Evolutionary conservation across 352 stramenopile species (phyloP).

Genomic region (Phytophthora megakarya): DNA sequence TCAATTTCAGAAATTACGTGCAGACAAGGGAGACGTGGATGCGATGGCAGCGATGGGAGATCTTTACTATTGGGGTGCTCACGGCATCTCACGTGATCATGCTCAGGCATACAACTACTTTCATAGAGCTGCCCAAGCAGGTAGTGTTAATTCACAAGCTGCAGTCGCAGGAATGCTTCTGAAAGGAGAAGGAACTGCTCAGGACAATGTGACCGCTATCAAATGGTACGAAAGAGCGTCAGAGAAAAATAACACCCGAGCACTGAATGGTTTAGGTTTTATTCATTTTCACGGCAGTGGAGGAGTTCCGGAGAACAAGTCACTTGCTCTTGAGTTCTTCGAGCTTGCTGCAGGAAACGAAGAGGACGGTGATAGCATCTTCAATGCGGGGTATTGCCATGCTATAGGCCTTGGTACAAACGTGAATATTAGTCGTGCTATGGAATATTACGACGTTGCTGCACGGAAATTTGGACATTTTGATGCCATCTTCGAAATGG

Average conservation of each 20-base stretch:
- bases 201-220: constrained; percentile 79
- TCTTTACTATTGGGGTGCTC: constrained; percentile 89
- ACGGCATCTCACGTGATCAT: constrained; percentile 77
- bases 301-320: constrained; percentile 75
- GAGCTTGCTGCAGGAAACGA: constrained; percentile 74
- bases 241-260: constrained; percentile 68
- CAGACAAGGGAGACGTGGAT: constrained; percentile 74
- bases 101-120: constrained; percentile 77
- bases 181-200: constrained; percentile 79
- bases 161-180: constrained; percentile 87
- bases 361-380: constrained; percentile 89
- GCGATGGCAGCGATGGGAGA: constrained; percentile 88
- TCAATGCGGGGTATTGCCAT: constrained; percentile 89
- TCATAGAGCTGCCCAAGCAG: constrained; percentile 58
- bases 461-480: constrained; percentile 85
- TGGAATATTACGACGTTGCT: constrained; percentile 65
- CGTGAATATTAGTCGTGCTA: constrained; percentile 58
- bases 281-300: constrained; percentile 86
- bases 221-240: constrained; percentile 80
- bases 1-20: constrained; percentile 82
- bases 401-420: constrained; percentile 61
- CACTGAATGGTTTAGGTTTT: constrained; percentile 90
- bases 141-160: constrained; percentile 60
- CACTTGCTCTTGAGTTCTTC: constrained; percentile 81
- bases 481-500: constrained; percentile 79